Evolutionary conservation across 106 monocot genomes (phyloP), one percentile per base, ranked within the genome.

Genomic region (Phalaenopsis equestris): DNA sequence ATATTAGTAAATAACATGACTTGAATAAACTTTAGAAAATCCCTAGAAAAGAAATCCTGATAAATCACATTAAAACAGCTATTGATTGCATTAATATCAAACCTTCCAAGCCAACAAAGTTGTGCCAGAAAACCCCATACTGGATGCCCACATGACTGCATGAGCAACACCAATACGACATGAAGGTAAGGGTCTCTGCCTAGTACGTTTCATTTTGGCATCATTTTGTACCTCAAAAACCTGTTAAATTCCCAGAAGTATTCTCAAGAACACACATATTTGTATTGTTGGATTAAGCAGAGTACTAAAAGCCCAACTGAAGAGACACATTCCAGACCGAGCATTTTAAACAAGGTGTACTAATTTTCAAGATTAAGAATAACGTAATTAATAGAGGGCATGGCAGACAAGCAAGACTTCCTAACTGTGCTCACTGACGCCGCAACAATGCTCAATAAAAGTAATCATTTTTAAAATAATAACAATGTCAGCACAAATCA

Each of bases 171-270:
- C 82, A 77, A 99, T 77, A 15, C 99, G 90, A 0, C 91, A 95
- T n/a, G 99, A 93, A 82, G 99, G 99, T 77, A 99, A 85, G 41
- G 99, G 99, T 76, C 99, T 90, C 42, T 75, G 83, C 77, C 67
- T 82, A 81, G 94, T 99, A 77, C 99, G 86, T 87, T 93, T 99
- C 99, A 99, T 99, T 85, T 81, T 86, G 78, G 91, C 84, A 86
- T 99, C 99, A 86, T 99, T 99, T 57, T 95, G 56, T 68, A 90
- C 79, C 81, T 99, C 99, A 90, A 95, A 95, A 11, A 98, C 86
- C 97, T 98, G 86, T 75, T 48, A 77, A 24, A 46, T 0, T 42
- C 5, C 73, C 82, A 6, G 74, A 61, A 45, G 42, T 15, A 30
- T 19, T 76, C 52, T 49, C 12, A 76, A 75, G 10, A 10, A 47